These are phyloP conservation scores for Hericium coralloides DNA, from an alignment of 768 basidiomycete species.

Conservation along the genomic window DNA sequence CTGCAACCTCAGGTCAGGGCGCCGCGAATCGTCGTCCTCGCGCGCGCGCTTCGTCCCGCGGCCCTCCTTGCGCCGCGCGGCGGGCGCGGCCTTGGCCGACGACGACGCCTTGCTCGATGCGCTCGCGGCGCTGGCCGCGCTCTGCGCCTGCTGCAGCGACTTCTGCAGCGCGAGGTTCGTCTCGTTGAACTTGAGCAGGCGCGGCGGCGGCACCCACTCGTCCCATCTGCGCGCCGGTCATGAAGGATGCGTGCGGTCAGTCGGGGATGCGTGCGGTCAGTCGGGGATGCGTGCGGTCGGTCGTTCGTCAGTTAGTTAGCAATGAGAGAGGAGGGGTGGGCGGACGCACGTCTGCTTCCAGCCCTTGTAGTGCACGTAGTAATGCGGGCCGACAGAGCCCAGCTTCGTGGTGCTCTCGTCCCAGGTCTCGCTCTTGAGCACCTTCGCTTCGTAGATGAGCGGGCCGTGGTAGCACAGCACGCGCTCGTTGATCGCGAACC, in stretches of 20 bases:
- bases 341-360: conserved; percentile 90
- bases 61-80: conserved; percentile 10
- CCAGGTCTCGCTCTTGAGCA: conserved; percentile 60
- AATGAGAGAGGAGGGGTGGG: conserved; percentile 4
- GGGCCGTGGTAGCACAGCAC: conserved; percentile 94
- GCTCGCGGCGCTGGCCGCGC: conserved; percentile 29
- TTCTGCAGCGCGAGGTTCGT: conserved; percentile 74
- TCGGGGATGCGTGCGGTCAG: too few species aligned
- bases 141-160: conserved; percentile 40
- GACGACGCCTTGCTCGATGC: conserved; percentile 25
- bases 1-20: conserved; percentile 83
- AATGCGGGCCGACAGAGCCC: conserved; percentile 66
- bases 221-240: too few species aligned
- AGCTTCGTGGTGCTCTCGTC: conserved; percentile 54
- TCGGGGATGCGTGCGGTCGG: too few species aligned
- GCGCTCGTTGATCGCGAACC: conserved; percentile 49
- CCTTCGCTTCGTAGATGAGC: conserved; percentile 91
- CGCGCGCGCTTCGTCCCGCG: conserved; percentile 52
- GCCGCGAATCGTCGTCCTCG: conserved; percentile 47
- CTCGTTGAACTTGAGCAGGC: conserved; percentile 82
- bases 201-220: too few species aligned
- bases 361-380: conserved; percentile 97
- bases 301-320: neutral
- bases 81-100: neutral
- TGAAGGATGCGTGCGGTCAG: too few species aligned